Conservation (phyloP, 75 land plant genomes). For the Pseudotsuga menziesii region DNA sequence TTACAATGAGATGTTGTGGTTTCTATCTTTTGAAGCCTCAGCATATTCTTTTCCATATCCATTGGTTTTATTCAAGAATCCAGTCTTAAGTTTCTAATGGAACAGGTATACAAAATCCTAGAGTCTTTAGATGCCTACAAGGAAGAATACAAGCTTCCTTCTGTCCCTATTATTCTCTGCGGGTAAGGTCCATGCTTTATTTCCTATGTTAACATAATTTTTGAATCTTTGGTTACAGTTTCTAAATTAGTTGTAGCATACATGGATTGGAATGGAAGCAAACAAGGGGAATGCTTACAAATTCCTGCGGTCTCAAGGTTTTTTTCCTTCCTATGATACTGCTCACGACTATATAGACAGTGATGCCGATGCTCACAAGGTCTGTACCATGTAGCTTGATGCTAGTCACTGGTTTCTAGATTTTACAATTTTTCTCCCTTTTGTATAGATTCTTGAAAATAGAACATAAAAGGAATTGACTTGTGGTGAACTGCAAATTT, state of each 20-base stretch:
- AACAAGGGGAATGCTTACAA: too few relatives aligned
- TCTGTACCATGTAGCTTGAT: too few relatives aligned
- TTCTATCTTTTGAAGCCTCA: neutral
- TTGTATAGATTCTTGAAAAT: too few relatives aligned
- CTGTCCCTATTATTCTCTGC: slow-evolving; percentile 73
- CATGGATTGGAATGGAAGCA: too few relatives aligned
- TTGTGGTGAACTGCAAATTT: too few relatives aligned
- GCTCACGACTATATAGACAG: too few relatives aligned
- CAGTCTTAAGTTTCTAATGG: slow-evolving; percentile 1
- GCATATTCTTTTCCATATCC: neutral
- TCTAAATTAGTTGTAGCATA: neutral
- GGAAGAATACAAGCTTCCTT: slow-evolving; percentile 44
- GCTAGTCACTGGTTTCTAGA: too few relatives aligned
- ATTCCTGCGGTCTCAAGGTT: too few relatives aligned
- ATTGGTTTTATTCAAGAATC: neutral
- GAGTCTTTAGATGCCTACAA: slow-evolving; percentile 66
- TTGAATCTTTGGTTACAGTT: neutral
- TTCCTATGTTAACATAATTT: neutral
- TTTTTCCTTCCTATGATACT: too few relatives aligned
- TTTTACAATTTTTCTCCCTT: too few relatives aligned
- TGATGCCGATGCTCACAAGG: too few relatives aligned
- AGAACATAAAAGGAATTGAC: too few relatives aligned
- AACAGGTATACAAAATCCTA: slow-evolving; percentile 78
- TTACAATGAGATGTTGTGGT: neutral
- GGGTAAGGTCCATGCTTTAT: slow-evolving; percentile 42